These are phyloP conservation scores for Vanderwaltozyma tropicalis DNA, from an alignment of 805 yeast genomes.

Conservation along the genomic window DNA sequence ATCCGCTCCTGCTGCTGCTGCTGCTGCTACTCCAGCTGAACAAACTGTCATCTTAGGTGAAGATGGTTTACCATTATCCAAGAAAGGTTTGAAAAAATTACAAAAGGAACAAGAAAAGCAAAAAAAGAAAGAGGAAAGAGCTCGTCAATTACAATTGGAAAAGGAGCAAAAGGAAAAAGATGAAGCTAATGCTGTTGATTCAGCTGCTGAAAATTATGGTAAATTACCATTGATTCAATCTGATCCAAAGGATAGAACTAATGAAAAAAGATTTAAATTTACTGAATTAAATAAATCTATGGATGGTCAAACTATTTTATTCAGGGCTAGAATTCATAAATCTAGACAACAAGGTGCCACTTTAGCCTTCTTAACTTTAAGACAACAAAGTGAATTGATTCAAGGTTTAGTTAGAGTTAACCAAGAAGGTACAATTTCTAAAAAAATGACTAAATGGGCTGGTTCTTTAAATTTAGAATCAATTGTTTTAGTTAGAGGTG, in stretches of 20 bases:
- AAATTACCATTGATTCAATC: conserved; percentile 81
- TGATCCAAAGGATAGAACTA: conserved; percentile 63
- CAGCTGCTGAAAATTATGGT: conserved; percentile 83
- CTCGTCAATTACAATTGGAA: conserved; percentile 76
- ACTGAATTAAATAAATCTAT: conserved; percentile 32
- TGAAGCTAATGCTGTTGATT: conserved; percentile 56
- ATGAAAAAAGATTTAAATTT: conserved; percentile 51
- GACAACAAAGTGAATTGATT: conserved; percentile 77
- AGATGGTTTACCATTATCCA: conserved; percentile 84
- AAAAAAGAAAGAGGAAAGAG: conserved; percentile 85
- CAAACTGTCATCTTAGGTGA: conserved; percentile 39
- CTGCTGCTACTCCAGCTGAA: conserved; percentile 4
- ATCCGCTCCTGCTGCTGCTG: conserved; percentile 1
- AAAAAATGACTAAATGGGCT: conserved; percentile 96
- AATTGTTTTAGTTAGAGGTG: conserved; percentile 84
- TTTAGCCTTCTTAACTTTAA: conserved; percentile 77
- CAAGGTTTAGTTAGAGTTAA: conserved; percentile 79
- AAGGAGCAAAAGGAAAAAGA: conserved; percentile 70
- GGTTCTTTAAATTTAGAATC: conserved; percentile 78
- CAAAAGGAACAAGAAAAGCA: conserved; percentile 90
- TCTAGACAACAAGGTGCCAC: conserved; percentile 95
- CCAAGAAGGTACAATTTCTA: conserved; percentile 60
- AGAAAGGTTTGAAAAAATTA: conserved; percentile 90
- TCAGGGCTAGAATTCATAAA: conserved; percentile 91
- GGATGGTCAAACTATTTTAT: conserved; percentile 60